These are phyloP conservation scores for Diaporthe ilicicola DNA, from an alignment of 2,329 filamentous ascomycete genomes.

Conservation along the genomic window DNA sequence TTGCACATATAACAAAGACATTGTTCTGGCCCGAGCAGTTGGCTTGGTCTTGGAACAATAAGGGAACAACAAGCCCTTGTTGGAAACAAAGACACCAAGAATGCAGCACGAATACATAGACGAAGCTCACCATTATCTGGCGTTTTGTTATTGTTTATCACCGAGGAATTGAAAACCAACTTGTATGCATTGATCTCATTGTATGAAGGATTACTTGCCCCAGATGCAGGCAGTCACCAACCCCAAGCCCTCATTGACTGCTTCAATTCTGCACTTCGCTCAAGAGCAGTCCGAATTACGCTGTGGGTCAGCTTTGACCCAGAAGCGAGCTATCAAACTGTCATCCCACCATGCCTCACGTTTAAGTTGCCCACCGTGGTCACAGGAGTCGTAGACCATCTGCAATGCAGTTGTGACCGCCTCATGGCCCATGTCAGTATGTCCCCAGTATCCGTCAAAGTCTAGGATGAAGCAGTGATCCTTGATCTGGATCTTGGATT, in stretches of 20 bases:
- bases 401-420: neutral
- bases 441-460: neutral
- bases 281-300: neutral
- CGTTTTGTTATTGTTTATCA: too few relatives aligned
- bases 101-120: neutral
- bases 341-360: neutral
- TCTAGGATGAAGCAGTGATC: neutral
- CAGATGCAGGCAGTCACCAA: too few relatives aligned
- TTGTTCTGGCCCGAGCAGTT: neutral
- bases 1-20: neutral
- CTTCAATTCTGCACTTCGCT: neutral
- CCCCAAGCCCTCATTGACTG: neutral
- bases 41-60: neutral
- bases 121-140: rapidly evolving
- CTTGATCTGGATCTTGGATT: neutral
- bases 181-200: neutral
- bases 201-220: neutral
- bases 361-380: neutral
- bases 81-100: neutral
- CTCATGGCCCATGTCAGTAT: neutral
- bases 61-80: neutral
- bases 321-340: neutral
- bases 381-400: neutral
- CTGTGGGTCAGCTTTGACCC: neutral
- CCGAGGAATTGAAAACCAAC: neutral